Conservation (phyloP, 2,329 filamentous ascomycete species). For the Ophiosphaerella narmari region DNA sequence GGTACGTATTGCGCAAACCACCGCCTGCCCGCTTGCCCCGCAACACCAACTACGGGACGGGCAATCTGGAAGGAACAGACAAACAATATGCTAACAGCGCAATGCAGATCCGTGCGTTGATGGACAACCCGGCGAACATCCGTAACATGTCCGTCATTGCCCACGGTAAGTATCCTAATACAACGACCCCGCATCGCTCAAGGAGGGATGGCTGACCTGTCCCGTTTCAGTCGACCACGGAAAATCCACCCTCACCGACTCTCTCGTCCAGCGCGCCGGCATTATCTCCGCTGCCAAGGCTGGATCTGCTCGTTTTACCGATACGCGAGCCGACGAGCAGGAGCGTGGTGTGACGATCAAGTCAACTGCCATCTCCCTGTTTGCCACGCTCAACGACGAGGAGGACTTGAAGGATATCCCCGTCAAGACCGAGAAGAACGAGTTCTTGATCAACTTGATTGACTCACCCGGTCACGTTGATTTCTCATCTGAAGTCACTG, state of each 20-base stretch:
- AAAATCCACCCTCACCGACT: constrained; percentile 99
- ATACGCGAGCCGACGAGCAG: constrained; percentile 97
- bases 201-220: constrained; percentile 28
- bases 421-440: constrained; percentile 84
- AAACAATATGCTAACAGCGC: constrained; percentile 33
- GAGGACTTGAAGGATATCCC: constrained; percentile 96
- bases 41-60: not conserved
- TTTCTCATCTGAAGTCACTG: constrained; percentile 99
- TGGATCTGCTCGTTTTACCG: constrained; percentile 92
- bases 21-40: constrained; percentile 9
- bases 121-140: constrained; percentile 78
- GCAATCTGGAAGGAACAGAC: constrained; percentile 1
- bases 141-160: constrained; percentile 99
- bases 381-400: constrained; percentile 76
- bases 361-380: constrained; percentile 99
- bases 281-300: constrained; percentile 99
- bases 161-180: constrained; percentile 66
- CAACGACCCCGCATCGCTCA: constrained; percentile 17
- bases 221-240: constrained; percentile 82
- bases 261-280: constrained; percentile 97
- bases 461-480: constrained; percentile 99
- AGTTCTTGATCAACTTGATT: constrained; percentile 99
- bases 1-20: constrained; percentile 54
- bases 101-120: constrained; percentile 70
- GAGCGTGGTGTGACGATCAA: constrained; percentile 99